Evolutionary conservation across 225 moss, liverwort and hornwort species (phyloP), one percentile per base, ranked within the genome.

Genomic region (Physcomitrium patens): DNA sequence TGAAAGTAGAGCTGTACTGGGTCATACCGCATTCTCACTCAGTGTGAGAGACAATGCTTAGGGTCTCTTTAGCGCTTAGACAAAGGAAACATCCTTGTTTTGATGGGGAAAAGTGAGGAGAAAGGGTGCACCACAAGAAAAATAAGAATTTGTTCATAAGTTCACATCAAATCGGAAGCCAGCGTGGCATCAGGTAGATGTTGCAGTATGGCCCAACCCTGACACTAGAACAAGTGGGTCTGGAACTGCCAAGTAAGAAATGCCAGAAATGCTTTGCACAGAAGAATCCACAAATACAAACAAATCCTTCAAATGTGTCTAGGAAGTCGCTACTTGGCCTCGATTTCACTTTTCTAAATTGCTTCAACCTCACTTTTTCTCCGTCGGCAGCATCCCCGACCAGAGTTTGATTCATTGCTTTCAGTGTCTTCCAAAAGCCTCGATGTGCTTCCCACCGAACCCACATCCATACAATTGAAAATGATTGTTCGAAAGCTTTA

Each of bases 371-470:
- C 68, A 76, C 88, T 54, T 82, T n/a, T 49, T 74, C 86, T 45
- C 87, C 88, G 58, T 86, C 86, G 64, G 75, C 82, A 55, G 69
- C 56, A 68, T 91, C 88, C 59, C 88, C 79, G 1, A 86, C 76
- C 48, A 84, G 47, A 27, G 82, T 86, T 71, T 88, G 87, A 69
- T 88, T 91, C 57, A 88, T 62, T 47, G 82, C 73, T 12, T 88
- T 87, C 42, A 50, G 76, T n/a, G 67, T 91, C 91, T 76, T 91
- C 31, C 91, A 76, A 84, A 80, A 53, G 91, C 88, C 69, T 74
- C 66, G 37, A 88, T 82, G 64, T 91, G 88, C 60, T 68, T 84
- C 56, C 91, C 88, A 50, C 91, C 88, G 76, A 91, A 91, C 88
- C 89, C 86, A n/a, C 6, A 59, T 14, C 53, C 15, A 54, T 54